Evolutionary conservation across 768 basidiomycete species (phyloP).

Genomic region (Mycena kentingensis): DNA sequence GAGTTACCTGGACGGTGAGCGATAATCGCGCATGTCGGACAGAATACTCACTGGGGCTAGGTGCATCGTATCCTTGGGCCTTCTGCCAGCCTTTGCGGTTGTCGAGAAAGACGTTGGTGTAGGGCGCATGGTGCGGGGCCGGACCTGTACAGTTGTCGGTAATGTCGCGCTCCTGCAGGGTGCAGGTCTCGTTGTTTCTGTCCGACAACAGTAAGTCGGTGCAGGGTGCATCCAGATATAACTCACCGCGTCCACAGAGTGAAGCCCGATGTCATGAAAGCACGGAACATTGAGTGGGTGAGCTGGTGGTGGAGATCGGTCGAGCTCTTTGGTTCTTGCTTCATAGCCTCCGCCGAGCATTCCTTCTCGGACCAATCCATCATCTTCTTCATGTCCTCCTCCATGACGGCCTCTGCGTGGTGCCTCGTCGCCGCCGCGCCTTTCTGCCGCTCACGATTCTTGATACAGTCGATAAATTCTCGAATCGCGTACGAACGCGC

Average conservation of each 20-base stretch:
- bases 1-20: conserved; percentile 21
- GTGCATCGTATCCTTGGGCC: conserved; percentile 28
- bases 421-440: conserved; percentile 25
- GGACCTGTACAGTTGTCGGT: conserved; percentile 17
- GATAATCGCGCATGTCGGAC: background rate
- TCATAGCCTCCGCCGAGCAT: conserved; percentile 15
- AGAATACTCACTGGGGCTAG: conserved; percentile 15
- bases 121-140: conserved; percentile 20
- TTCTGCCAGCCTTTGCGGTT: conserved; percentile 35
- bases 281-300: conserved; percentile 33
- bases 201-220: background rate
- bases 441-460: conserved; percentile 23
- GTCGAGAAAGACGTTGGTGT: conserved; percentile 26
- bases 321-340: background rate
- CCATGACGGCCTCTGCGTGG: conserved; percentile 36
- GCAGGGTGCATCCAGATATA: conserved; percentile 8
- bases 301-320: conserved; percentile 14
- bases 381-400: conserved; percentile 31
- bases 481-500: conserved; percentile 24
- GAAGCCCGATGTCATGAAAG: conserved; percentile 31
- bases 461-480: conserved; percentile 28
- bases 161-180: conserved; percentile 27
- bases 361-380: conserved; percentile 30
- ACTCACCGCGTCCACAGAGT: conserved; percentile 37
- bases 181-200: conserved; percentile 35